Base-by-base conservation (phyloP, 805 yeast species). In the Starmerella tilneyi region DNA sequence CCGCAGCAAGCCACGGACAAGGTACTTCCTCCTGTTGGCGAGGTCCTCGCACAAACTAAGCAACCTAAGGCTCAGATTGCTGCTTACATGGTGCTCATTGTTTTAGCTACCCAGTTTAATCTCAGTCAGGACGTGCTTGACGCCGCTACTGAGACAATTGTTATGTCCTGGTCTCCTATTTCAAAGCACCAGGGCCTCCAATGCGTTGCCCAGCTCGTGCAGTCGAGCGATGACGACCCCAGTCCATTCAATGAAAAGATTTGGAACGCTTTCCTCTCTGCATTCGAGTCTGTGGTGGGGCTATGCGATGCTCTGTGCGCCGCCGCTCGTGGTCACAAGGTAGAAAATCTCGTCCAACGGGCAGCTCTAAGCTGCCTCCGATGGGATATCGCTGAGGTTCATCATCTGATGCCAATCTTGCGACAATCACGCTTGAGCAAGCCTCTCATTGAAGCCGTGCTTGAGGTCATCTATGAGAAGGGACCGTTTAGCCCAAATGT, bases 71-170 rank as follows among this genome's bases (percentile, higher is more conserved):
- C 79, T 41, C 92, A 83, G 60, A 72, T 84, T 48, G 80, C 95
- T 16, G 85, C 89, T 2, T 89, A 84, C 61, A 82, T 94, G 39
- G 69, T 86, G 12, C 60, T 89, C 20, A 75, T 89, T 0, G 95
- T 89, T 2, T 66, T 88, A 42, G 74, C 81, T 5, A 71, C 89
- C 3, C 80, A 89, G 37, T 71, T 79, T 40, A 81, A 84, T 6
- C 69, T 92, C 32, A 68, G 75, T 6, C 37, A 46, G 26, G 67
- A 71, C 12, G 74, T 82, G 13, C 63, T 76, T 15, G 63, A 71
- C 41, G 85, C 86, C 5, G 75, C 83, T 1, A 68, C 74, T 27
- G 76, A 73, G 48, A 76, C 82, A 1, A 72, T 82, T 21, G 63
- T 77, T 27, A 52, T 68, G 11, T 68, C 67, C 50, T 67, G 77